phyloP scores from a whole-genome alignment of 129 eudicot genomes.

The Chrysanthemum makinoi region DNA sequence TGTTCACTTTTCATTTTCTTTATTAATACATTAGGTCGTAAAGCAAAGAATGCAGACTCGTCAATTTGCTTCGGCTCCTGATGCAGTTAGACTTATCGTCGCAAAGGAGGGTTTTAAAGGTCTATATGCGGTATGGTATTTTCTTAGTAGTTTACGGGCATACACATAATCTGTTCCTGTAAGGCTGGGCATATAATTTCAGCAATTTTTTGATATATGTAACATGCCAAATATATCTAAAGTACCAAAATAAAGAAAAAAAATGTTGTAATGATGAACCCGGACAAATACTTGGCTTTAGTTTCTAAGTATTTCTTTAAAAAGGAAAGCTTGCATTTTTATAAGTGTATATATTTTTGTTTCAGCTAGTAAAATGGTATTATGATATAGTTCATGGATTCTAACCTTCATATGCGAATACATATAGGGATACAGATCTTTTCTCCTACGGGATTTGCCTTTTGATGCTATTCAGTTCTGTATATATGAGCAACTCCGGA shows the following conservation, averaged over 20 bases:
- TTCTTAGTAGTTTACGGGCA: background rate
- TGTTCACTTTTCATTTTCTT: background rate
- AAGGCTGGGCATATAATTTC: background rate
- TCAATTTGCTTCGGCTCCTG: conserved; percentile 86
- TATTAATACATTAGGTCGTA: conserved; percentile 60
- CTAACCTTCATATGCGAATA: conserved; percentile 22
- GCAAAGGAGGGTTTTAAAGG: conserved; percentile 86
- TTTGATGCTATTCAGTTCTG: conserved; percentile 99
- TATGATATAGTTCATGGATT: background rate
- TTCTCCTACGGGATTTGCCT: conserved; percentile 94
- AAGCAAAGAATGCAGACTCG: conserved; percentile 96
- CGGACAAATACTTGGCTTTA: too few species aligned
- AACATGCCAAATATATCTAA: too few species aligned
- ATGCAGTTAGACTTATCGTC: conserved; percentile 78
- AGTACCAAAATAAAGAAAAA: background rate
- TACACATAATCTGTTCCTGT: background rate
- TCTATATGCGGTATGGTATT: conserved; percentile 79
- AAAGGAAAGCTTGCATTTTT: conserved; percentile 4
- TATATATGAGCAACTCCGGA: conserved; percentile 91
- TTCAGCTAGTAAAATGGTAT: background rate
- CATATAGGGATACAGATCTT: conserved; percentile 85
- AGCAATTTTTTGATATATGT: background rate
- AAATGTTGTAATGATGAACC: background rate
- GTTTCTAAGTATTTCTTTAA: background rate
- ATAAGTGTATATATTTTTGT: background rate